Conservation (phyloP, 2,329 filamentous ascomycete genomes). For the Metarhizium anisopliae region DNA sequence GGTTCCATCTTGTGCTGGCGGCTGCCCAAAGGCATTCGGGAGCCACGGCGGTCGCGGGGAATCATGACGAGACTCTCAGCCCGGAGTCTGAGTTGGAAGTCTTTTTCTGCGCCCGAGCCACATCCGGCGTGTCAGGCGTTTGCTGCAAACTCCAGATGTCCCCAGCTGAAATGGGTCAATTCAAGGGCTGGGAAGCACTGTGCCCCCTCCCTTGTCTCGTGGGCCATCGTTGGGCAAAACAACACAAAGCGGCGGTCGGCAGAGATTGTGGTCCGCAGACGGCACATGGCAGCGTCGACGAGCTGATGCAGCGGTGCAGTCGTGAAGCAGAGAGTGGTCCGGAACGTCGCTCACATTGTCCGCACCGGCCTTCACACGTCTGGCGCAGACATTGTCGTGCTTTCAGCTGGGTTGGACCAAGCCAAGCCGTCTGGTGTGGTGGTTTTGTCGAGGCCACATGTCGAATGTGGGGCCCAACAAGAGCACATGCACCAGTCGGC, state of each 20-base stretch:
- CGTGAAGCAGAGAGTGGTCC: too few species aligned
- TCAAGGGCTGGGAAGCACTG: neutral
- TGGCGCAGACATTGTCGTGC: neutral
- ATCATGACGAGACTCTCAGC: neutral
- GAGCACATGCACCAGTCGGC: too few species aligned
- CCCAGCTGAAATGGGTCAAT: conserved; percentile 32
- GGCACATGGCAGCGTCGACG: too few species aligned
- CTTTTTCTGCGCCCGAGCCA: neutral
- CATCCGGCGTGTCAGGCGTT: conserved; percentile 2
- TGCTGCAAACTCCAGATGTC: conserved; percentile 4
- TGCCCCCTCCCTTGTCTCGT: neutral
- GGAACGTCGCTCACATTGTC: too few species aligned
- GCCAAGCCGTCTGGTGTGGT: neutral
- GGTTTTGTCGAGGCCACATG: too few species aligned
- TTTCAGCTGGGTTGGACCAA: conserved; percentile 10
- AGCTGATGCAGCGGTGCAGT: too few species aligned
- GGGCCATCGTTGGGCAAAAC: neutral
- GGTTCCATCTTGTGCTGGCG: neutral
- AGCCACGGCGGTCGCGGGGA: neutral
- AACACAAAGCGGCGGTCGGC: neutral
- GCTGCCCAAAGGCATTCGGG: neutral
- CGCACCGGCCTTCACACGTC: neutral
- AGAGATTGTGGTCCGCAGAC: too few species aligned
- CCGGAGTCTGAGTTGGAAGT: neutral
- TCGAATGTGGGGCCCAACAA: too few species aligned